These are phyloP conservation scores for Curvularia sp. DNA, from an alignment of 2,329 filamentous ascomycete genomes.

Conservation along the genomic window DNA sequence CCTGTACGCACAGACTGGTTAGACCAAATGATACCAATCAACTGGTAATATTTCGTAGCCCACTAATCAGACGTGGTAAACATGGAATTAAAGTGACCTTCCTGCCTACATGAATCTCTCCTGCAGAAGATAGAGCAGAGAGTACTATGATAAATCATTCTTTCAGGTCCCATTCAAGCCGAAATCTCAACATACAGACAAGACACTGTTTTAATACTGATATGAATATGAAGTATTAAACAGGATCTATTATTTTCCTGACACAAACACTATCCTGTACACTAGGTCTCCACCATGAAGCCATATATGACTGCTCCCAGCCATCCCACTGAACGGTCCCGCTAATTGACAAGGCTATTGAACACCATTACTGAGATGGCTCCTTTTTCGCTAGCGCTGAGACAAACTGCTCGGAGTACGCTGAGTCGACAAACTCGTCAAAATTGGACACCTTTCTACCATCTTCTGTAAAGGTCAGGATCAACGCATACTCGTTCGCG, in stretches of 20 bases:
- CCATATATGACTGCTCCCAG: no score
- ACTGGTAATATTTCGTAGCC: no score
- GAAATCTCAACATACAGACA: background rate
- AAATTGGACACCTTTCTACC: conserved; percentile 6
- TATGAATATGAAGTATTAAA: background rate
- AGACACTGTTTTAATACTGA: background rate
- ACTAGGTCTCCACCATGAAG: background rate
- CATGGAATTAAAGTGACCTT: no score
- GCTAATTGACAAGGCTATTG: background rate
- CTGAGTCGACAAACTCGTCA: conserved; percentile 10
- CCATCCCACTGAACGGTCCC: background rate
- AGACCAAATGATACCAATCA: no score
- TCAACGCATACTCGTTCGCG: no score
- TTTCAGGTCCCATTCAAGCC: background rate
- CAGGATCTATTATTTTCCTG: background rate
- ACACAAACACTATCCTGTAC: background rate
- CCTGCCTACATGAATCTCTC: background rate
- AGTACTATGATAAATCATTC: background rate
- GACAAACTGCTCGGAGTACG: conserved; percentile 11
- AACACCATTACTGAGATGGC: background rate
- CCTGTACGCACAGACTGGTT: no score
- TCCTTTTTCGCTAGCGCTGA: conserved; percentile 4
- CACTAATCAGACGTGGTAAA: no score
- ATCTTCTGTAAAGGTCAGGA: conserved; percentile 7
- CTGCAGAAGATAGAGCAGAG: no score